Conservation (phyloP, 1,139 yeast genomes). For the Nematodospora anomalae region DNA sequence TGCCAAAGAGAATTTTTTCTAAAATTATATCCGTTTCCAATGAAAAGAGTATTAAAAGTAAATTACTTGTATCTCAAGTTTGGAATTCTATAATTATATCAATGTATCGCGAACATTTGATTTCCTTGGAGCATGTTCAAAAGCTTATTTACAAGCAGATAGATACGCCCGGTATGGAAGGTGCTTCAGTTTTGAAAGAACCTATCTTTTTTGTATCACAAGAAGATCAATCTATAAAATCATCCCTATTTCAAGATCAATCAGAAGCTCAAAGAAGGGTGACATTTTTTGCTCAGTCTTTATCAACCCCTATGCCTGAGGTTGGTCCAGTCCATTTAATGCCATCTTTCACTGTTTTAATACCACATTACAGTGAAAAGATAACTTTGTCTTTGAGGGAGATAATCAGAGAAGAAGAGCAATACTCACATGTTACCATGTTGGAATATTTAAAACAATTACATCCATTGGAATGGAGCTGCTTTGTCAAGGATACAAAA, state of each 20-base stretch:
- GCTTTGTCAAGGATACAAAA: slow-evolving; percentile 52
- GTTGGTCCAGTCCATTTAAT: slow-evolving; percentile 40
- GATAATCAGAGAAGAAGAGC: slow-evolving; percentile 48
- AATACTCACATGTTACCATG: slow-evolving; percentile 49
- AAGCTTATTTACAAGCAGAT: slow-evolving; percentile 45
- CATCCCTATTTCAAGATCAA: slow-evolving; percentile 33
- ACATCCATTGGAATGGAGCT: slow-evolving; percentile 52
- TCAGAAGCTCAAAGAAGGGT: slow-evolving; percentile 53
- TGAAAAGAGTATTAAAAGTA: slow-evolving; percentile 30
- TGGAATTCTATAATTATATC: slow-evolving; percentile 58
- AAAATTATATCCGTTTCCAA: slow-evolving; percentile 39
- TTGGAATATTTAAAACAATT: slow-evolving; percentile 52
- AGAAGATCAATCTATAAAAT: slow-evolving; percentile 45
- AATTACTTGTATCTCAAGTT: slow-evolving; percentile 43
- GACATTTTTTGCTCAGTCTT: slow-evolving; percentile 55
- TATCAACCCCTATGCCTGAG: slow-evolving; percentile 55
- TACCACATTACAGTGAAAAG: slow-evolving; percentile 54
- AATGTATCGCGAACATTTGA: slow-evolving; percentile 56
- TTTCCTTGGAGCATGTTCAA: slow-evolving; percentile 51
- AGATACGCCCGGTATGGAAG: slow-evolving; percentile 24
- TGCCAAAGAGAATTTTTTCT: slow-evolving; percentile 51
- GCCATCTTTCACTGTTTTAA: slow-evolving; percentile 53
- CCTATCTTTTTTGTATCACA: slow-evolving; percentile 53
- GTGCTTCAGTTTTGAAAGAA: slow-evolving; percentile 33
- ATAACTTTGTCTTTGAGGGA: slow-evolving; percentile 49